Percentiles rank a stretch among this genome's conserved stretches.
Conservation (phyloP, 2,329 filamentous ascomycete genomes). For the Trichoderma arundinaceum region DNA sequence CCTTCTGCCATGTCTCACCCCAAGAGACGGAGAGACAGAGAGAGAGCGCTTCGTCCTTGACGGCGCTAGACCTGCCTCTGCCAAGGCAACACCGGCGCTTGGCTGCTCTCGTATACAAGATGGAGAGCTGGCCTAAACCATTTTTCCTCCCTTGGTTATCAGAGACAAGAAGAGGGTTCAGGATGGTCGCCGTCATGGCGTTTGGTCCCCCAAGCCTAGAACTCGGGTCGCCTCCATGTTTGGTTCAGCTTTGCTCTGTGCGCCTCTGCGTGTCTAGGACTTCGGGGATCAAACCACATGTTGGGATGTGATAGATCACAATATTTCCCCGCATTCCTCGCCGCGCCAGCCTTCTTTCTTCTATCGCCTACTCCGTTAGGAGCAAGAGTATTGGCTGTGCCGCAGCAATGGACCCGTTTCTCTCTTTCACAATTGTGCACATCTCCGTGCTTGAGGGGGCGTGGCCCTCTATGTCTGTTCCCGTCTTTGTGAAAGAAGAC, state of each 20-base stretch:
- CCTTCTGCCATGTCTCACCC: no score
- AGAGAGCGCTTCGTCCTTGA: no score
- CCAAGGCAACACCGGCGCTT: background rate
- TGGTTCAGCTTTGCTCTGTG: background rate
- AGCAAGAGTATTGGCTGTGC: constrained; percentile 4
- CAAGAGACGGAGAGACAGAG: no score
- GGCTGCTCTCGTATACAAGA: background rate
- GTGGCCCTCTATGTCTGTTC: background rate
- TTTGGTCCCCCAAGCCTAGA: background rate
- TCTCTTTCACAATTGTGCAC: constrained; percentile 6
- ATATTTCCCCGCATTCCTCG: constrained; percentile 32
- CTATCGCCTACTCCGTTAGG: constrained; percentile 5
- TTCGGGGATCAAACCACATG: constrained; percentile 23
- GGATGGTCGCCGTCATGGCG: no score
- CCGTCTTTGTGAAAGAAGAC: background rate
- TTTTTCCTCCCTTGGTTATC: no score
- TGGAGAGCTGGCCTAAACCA: background rate
- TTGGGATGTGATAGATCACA: constrained; percentile 30
- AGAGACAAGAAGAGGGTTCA: no score
- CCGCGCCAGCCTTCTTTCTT: constrained; percentile 13
- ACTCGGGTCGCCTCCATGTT: constrained; percentile 3
- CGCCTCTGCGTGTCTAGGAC: constrained; percentile 6
- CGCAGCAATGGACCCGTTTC: background rate
- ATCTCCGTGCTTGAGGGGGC: background rate
- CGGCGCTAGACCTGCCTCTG: background rate